These are phyloP conservation scores for Kluyveromyces dobzhanskii DNA, from an alignment of 805 yeast genomes.

Conservation along the genomic window DNA sequence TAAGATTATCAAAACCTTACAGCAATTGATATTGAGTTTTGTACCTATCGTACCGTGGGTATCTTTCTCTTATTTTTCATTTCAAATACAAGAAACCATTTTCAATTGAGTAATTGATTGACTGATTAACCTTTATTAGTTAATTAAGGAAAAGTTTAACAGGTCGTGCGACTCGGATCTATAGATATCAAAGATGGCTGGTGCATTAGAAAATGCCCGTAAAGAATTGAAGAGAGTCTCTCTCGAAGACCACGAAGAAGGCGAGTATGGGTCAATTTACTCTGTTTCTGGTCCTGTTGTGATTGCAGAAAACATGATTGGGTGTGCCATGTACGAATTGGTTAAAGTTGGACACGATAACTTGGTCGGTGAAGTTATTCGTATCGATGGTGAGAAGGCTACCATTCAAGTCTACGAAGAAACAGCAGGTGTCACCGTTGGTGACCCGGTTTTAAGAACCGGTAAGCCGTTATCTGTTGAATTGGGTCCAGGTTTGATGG, in stretches of 20 bases:
- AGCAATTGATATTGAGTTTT: too few species aligned
- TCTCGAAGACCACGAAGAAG: conserved; percentile 64
- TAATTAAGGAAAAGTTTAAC: too few species aligned
- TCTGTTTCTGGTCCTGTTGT: conserved; percentile 98
- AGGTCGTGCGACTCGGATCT: too few species aligned
- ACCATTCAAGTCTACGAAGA: conserved; percentile 99
- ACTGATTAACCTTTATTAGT: too few species aligned
- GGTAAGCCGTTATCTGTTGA: conserved; percentile 99
- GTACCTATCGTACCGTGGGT: too few species aligned
- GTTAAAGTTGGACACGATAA: conserved; percentile 96
- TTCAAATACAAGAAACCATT: too few species aligned
- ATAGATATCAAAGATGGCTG: conserved; percentile 48
- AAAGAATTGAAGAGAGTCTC: conserved; percentile 83
- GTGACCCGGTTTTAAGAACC: conserved; percentile 96
- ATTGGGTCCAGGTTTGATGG: conserved; percentile 99
- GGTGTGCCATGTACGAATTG: conserved; percentile 99
- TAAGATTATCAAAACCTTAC: too few species aligned
- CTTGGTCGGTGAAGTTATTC: conserved; percentile 96
- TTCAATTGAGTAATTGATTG: too few species aligned
- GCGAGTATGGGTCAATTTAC: conserved; percentile 79
- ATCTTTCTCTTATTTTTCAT: too few species aligned
- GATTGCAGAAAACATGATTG: conserved; percentile 97
- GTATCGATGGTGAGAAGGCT: conserved; percentile 94
- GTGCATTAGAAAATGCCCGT: conserved; percentile 95
- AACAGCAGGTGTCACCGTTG: conserved; percentile 98